Conservation (phyloP, 495 filamentous ascomycete species). For the Ramalina intermedia region DNA sequence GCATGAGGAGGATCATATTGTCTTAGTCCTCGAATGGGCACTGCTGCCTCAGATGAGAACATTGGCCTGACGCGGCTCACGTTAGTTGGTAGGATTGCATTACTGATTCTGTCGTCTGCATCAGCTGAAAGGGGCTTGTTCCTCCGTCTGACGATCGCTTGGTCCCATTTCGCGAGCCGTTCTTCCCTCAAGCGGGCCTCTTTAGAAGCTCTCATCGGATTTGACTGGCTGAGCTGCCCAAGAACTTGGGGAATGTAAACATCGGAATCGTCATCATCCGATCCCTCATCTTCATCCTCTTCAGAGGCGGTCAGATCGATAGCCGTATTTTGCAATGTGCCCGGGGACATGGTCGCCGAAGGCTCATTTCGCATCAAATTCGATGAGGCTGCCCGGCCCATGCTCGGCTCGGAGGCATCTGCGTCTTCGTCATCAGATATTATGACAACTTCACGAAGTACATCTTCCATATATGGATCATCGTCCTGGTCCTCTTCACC, state of each 20-base stretch:
- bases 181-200: neutral
- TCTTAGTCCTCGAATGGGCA: neutral
- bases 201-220: neutral
- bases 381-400: no score
- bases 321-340: neutral
- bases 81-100: neutral
- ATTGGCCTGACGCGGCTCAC: no score
- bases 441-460: constrained; percentile 33
- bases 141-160: neutral
- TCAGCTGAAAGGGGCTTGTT: neutral
- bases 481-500: constrained; percentile 59
- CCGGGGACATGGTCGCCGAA: no score
- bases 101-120: no score
- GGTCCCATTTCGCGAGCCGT: neutral
- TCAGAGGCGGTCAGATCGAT: neutral
- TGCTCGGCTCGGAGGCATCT: neutral
- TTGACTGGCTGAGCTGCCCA: neutral
- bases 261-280: neutral
- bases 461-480: constrained; percentile 25
- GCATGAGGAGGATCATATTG: neutral
- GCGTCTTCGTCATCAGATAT: constrained; percentile 27
- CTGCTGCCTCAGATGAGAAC: neutral
- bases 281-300: neutral
- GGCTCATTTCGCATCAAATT: neutral
- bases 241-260: neutral